Conservation (phyloP, 192 early-diverging fungal species). For the Backusella australiensis region DNA sequence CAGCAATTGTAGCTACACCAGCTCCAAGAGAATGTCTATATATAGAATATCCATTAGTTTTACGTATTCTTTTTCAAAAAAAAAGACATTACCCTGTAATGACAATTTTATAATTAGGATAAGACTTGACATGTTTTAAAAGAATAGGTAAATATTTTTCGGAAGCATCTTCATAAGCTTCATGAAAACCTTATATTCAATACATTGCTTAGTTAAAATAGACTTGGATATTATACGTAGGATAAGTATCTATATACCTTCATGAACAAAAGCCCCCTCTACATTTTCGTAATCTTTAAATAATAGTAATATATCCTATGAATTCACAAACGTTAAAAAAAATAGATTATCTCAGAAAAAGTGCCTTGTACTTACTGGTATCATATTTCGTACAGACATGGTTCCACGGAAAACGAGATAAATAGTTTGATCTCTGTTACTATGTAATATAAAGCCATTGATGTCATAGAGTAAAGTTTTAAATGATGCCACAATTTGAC, state of each 20-base stretch:
- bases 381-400: background rate
- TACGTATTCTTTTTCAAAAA: too few species aligned
- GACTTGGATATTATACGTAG: background rate
- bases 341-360: background rate
- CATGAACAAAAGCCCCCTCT: background rate
- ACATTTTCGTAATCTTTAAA: background rate
- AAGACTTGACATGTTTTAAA: background rate
- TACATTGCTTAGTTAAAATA: background rate
- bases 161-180: background rate
- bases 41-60: background rate
- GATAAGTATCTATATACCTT: background rate
- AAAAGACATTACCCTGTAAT: slow-evolving; percentile 12
- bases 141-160: background rate
- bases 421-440: slow-evolving; percentile 11
- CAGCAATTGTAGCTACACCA: slow-evolving; percentile 16
- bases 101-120: slow-evolving; percentile 15
- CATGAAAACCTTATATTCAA: slow-evolving; percentile 11
- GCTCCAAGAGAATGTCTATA: slow-evolving; percentile 29
- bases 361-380: background rate
- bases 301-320: background rate
- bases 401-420: slow-evolving; percentile 28
- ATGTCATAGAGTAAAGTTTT: background rate
- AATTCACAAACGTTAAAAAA: background rate
- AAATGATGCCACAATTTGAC: background rate
- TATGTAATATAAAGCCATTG: slow-evolving; percentile 19